Base-by-base conservation (phyloP, 148 eudicot species). In the Dysphania ambrosioides region DNA sequence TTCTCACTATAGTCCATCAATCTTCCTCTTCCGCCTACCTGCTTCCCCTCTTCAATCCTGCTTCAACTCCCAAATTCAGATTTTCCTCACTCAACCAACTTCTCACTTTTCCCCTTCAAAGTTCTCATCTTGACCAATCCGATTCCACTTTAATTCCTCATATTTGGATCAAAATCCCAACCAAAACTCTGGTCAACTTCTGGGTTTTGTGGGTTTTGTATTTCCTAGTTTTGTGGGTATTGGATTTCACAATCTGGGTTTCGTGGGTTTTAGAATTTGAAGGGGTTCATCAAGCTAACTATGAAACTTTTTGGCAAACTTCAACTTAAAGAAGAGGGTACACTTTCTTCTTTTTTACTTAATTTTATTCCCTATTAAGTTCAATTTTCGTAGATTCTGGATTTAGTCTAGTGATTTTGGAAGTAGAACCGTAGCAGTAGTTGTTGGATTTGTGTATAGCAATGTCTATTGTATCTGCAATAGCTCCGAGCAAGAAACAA, bases 401-500 rank as follows among this genome's bases (percentile, higher is more conserved):
- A 26, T 60, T 60, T 29, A 30, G 65, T 60, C 30, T 29, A 35
- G 16, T 76, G 2, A 21, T 21, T 18, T 5, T 76, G 5, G 41
- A 56, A 6, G 19, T n/a, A n/a, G n/a, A n/a, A n/a, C n/a, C n/a
- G n/a, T n/a, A n/a, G n/a, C n/a, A n/a, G n/a, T n/a, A n/a, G n/a
- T 53, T 30, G 49, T 51, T 55, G 18, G 24, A 21, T 26, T 70
- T 70, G 58, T 19, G 57, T 24, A 67, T 74, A 57, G 41, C 36
- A 34, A 73, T 81, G 67, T 78, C 55, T 60, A 57, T 58, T 44
- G n/a, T 75, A 60, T 66, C 67, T 64, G 24, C 57, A 8, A 87
- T 87, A 89, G 86, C 87, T 79, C 32, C 62, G 23, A 74, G 60
- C 75, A 90, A 79, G 81, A 91, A 83, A 82, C 75, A 81, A 53